Base-by-base conservation (phyloP, 768 basidiomycete species). In the Phallus indusiatus region DNA sequence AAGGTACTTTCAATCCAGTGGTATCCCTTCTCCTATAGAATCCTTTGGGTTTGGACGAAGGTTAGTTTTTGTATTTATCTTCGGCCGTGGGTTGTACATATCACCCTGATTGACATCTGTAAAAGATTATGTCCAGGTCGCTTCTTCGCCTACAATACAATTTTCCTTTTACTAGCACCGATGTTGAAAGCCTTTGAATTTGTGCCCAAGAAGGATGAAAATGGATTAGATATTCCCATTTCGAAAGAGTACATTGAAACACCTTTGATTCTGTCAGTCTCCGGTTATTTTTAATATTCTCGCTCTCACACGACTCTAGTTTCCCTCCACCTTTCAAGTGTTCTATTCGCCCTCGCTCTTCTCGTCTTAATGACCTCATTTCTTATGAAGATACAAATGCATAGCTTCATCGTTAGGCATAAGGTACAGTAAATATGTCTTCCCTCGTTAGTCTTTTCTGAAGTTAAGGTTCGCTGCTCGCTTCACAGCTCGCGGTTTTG, bases 1-100 rank as follows among this genome's bases (percentile, higher is more conserved):
- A 18, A 61, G 67, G 9, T 65, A 51, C 34, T 47, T 64, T n/a
- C 17, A 42, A 22, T 52, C 53, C 42, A 53, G 58, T 17, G 58
- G 58, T 17, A 47, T 53, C 8, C 36, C 53, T 28, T 14, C 14
- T 17, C 52, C 36, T 9, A 35, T 12, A 10, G 36, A 33, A 11
- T 21, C 10, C 17, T 57, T 57, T 21, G 56, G 56, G 5, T 57
- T 57, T 57, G 56, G 56, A 48, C 12, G 56, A 49, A 18, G 56
- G 56, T 57, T 9, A 14, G 50, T 22, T 2, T 42, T 4, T 42
- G 14, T 11, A 2, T 42, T 42, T 14, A 42, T 14, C 42, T 11
- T 14, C 42, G 42, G 42, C 2, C 9, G 42, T 14, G 42, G n/a
- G 9, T 42, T 12, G 12, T 10, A 37, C n/a, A 37, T 37, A 42